phyloP scores from a whole-genome alignment of 768 basidiomycete genomes.

The Mycena galopus region DNA sequence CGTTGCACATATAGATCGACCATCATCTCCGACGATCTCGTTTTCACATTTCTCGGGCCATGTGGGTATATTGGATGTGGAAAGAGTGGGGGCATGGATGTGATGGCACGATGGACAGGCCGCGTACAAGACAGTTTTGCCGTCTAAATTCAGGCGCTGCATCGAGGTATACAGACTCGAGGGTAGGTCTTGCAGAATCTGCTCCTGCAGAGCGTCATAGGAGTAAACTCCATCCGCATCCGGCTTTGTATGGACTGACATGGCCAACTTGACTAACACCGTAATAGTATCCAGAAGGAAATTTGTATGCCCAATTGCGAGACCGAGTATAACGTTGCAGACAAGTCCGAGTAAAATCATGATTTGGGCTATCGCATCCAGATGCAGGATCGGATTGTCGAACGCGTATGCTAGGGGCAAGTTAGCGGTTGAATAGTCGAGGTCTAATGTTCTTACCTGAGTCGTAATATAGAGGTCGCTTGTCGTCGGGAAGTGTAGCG shows the following conservation, averaged over 20 bases:
- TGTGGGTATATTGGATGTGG: not conserved
- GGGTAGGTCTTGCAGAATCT: slow-evolving; percentile 23
- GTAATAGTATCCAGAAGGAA: slow-evolving; percentile 13
- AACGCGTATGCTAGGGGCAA: slow-evolving; percentile 3
- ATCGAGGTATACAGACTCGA: slow-evolving; percentile 14
- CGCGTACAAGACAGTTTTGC: slow-evolving; percentile 21
- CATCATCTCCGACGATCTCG: not conserved
- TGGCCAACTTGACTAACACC: slow-evolving; percentile 12
- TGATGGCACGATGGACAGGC: slow-evolving; percentile 32
- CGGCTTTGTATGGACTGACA: not conserved
- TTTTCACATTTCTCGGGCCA: not conserved
- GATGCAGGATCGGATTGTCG: not conserved
- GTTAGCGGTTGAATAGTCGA: not conserved
- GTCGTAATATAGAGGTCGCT: slow-evolving; percentile 1
- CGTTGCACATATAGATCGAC: not conserved
- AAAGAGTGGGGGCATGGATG: slow-evolving; percentile 9
- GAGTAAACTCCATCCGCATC: not conserved
- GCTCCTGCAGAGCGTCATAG: slow-evolving; percentile 17
- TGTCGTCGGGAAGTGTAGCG: slow-evolving; percentile 5
- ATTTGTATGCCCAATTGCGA: not conserved
- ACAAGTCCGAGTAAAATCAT: slow-evolving; percentile 21
- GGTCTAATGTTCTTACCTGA: slow-evolving; percentile 2
- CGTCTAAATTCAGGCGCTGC: slow-evolving; percentile 19
- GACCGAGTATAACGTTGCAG: slow-evolving; percentile 24
- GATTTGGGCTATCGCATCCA: slow-evolving; percentile 13